Conservation (phyloP, 1,284 basidiomycete genomes). For the Papiliotrema fonsecae region DNA sequence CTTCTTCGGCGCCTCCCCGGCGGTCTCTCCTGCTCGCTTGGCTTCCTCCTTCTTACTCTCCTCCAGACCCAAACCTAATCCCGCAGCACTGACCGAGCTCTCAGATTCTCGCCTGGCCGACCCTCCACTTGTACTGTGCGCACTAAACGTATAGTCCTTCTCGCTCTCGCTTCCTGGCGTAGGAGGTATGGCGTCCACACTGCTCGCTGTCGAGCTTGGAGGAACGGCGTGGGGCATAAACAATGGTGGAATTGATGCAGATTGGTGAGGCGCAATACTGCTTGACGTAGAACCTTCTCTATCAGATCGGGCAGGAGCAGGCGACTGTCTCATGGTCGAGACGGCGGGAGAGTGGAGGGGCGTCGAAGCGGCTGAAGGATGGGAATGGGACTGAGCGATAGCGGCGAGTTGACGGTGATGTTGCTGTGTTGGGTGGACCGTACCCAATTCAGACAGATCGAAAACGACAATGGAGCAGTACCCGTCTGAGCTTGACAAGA, state of each 20-base stretch:
- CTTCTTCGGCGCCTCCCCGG: conserved; percentile 60
- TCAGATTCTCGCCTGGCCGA: too few species aligned
- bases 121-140: too few species aligned
- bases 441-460: conserved; percentile 78
- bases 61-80: neutral
- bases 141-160: neutral
- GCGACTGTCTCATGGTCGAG: conserved; percentile 43
- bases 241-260: conserved; percentile 17
- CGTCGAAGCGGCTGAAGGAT: conserved; percentile 42
- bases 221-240: conserved; percentile 9
- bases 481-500: conserved; percentile 89
- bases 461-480: conserved; percentile 88
- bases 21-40: neutral
- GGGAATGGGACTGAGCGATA: conserved; percentile 73
- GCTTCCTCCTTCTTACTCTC: conserved; percentile 1
- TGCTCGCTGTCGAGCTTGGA: conserved; percentile 21
- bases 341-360: conserved; percentile 47
- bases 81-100: neutral
- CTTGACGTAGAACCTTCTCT: conserved; percentile 39
- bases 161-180: conserved; percentile 37
- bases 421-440: conserved; percentile 79
- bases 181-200: conserved; percentile 26
- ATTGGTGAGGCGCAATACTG: conserved; percentile 16
- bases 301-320: conserved; percentile 33
- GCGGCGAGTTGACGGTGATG: conserved; percentile 78